These are phyloP conservation scores for Beauveria rudraprayagi DNA, from an alignment of 2,329 filamentous ascomycete genomes.

Conservation along the genomic window DNA sequence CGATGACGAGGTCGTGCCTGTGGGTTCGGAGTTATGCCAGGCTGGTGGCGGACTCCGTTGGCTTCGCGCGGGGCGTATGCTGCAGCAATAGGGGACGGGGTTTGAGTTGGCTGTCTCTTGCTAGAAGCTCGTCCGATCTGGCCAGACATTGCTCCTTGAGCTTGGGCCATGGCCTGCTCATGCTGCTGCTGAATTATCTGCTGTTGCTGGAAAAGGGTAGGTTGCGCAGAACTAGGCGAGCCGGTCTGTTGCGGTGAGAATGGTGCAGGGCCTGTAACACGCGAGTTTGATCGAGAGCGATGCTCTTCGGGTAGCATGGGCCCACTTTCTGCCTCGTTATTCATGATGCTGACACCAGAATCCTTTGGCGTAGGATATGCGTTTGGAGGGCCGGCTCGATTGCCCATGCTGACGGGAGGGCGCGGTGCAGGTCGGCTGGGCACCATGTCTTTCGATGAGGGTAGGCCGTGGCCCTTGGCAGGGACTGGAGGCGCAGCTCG, in stretches of 20 bases:
- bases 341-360: slow-evolving; percentile 54
- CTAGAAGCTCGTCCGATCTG: slow-evolving; percentile 67
- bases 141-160: slow-evolving; percentile 66
- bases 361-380: slow-evolving; percentile 46
- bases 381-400: slow-evolving; percentile 45
- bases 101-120: slow-evolving; percentile 49
- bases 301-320: slow-evolving; percentile 60
- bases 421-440: slow-evolving; percentile 81
- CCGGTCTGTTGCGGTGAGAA: slow-evolving; percentile 39
- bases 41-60: slow-evolving; percentile 19
- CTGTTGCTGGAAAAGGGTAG: slow-evolving; percentile 51
- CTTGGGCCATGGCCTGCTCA: slow-evolving; percentile 71
- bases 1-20: slow-evolving; percentile 66
- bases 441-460: slow-evolving; percentile 48
- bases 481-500: slow-evolving; percentile 87
- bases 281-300: slow-evolving; percentile 61
- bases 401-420: slow-evolving; percentile 61
- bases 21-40: slow-evolving; percentile 25
- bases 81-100: slow-evolving; percentile 14
- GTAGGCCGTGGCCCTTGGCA: slow-evolving; percentile 36
- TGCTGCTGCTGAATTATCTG: slow-evolving; percentile 68
- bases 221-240: slow-evolving; percentile 29
- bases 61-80: slow-evolving; percentile 3
- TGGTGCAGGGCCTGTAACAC: slow-evolving; percentile 45
- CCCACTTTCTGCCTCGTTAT: slow-evolving; percentile 48